Percentiles rank a stretch among this genome's conserved stretches.
phyloP scores from a whole-genome alignment of 1,284 basidiomycete species.

The Phlebopus sp. region DNA sequence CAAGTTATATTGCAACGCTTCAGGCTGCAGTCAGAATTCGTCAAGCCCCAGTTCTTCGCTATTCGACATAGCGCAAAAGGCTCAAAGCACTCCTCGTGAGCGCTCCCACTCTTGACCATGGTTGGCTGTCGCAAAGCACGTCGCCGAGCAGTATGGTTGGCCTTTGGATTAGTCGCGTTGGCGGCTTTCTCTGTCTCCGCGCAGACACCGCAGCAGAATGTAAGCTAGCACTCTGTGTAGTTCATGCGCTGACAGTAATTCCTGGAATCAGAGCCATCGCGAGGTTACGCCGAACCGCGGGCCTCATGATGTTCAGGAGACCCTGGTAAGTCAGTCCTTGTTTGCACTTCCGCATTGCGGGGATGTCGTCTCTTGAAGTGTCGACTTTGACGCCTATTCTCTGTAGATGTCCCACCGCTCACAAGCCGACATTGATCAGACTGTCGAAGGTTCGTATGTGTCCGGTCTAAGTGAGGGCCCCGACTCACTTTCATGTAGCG shows the following conservation, averaged over 20 bases:
- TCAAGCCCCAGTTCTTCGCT: too few species aligned
- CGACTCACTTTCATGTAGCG: slow-evolving; percentile 40
- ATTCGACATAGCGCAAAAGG: too few species aligned
- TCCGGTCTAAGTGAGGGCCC: not conserved
- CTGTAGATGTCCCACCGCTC: slow-evolving; percentile 15
- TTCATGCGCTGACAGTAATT: not conserved
- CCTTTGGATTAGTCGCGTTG: slow-evolving; percentile 52
- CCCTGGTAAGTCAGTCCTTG: slow-evolving; percentile 14
- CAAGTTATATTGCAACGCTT: too few species aligned
- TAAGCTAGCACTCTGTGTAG: slow-evolving; percentile 9
- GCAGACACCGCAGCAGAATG: slow-evolving; percentile 26
- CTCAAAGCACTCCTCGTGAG: not conserved
- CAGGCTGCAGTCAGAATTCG: too few species aligned
- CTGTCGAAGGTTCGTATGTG: slow-evolving; percentile 43
- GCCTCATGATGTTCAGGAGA: slow-evolving; percentile 11
- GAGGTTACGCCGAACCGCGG: slow-evolving; percentile 5
- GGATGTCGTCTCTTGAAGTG: not conserved
- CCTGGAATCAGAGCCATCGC: slow-evolving; percentile 13
- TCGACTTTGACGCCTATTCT: slow-evolving; percentile 1
- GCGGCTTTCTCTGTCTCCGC: slow-evolving; percentile 39
- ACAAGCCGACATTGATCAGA: slow-evolving; percentile 36
- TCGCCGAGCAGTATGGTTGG: slow-evolving; percentile 60
- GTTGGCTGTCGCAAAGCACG: slow-evolving; percentile 16
- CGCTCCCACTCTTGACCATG: slow-evolving; percentile 13
- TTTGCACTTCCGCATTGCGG: not conserved